Evolutionary conservation across 805 yeast species (phyloP).

Genomic region (Blastobotrys americana): DNA sequence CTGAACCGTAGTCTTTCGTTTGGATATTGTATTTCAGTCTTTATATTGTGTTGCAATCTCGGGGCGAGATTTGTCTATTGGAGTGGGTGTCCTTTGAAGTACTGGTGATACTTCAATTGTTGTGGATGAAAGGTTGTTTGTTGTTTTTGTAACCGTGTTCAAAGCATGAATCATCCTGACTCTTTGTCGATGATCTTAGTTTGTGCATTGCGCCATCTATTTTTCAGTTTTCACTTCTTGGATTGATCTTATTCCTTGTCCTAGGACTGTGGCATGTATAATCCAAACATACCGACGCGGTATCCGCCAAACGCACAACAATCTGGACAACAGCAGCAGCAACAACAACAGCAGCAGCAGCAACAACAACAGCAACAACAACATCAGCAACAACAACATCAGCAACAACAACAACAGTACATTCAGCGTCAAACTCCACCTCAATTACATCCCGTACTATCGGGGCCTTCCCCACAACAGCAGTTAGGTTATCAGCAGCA

Average conservation of each 20-base stretch:
- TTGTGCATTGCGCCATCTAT: background rate
- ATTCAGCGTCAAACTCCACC: conserved; percentile 1
- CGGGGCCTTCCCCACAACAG: too few relatives aligned
- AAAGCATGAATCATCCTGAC: background rate
- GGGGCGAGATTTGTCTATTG: too few relatives aligned
- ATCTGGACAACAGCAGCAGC: conserved; percentile 10
- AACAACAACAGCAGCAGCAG: conserved; percentile 13
- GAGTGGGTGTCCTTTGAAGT: too few relatives aligned
- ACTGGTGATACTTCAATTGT: too few relatives aligned
- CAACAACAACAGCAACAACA: conserved; percentile 11
- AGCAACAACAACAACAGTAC: conserved; percentile 9
- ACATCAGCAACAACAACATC: conserved; percentile 2
- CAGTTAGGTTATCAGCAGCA: conserved; percentile 5
- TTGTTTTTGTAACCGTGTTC: too few relatives aligned
- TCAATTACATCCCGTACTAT: background rate
- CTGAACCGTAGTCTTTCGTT: too few relatives aligned
- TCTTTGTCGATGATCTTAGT: background rate
- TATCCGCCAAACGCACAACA: conserved; percentile 12
- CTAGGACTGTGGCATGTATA: background rate
- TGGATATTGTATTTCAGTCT: too few relatives aligned
- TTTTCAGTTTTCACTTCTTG: too few relatives aligned
- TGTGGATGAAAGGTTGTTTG: too few relatives aligned
- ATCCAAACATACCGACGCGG: background rate
- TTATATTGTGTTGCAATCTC: too few relatives aligned
- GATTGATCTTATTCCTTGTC: too few relatives aligned